Evolutionary conservation across 495 filamentous ascomycete genomes (phyloP).

Genomic region (Neurospora pannonica): DNA sequence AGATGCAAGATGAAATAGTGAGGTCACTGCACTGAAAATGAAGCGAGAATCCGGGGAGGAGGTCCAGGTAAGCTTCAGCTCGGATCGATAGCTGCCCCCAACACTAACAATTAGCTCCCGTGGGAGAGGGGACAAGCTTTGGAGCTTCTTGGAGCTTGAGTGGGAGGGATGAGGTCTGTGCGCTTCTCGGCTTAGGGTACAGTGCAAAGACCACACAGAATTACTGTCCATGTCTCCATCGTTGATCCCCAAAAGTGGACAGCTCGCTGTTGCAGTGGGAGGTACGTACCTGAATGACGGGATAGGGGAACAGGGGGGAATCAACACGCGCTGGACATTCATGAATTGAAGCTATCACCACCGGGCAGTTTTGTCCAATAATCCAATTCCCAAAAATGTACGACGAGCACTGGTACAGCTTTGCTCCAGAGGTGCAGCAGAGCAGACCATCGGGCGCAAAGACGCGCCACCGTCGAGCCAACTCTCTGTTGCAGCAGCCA

Average conservation of each 20-base stretch:
- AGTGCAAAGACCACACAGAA: background rate
- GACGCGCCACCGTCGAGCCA: conserved; percentile 44
- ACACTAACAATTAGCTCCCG: background rate
- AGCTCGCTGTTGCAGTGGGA: background rate
- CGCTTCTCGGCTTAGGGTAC: background rate
- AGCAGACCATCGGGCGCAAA: conserved; percentile 25
- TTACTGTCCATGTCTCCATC: background rate
- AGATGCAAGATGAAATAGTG: background rate
- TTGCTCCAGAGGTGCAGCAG: conserved; percentile 40
- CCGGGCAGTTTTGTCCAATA: background rate
- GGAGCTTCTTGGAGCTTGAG: background rate
- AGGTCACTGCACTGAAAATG: background rate
- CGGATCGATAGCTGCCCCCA: background rate
- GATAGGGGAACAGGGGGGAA: background rate
- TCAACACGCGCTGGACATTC: background rate
- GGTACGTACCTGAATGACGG: background rate
- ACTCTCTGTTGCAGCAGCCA: conserved; percentile 59
- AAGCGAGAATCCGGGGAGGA: background rate
- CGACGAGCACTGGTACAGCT: conserved; percentile 66
- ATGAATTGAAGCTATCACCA: background rate
- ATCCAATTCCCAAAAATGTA: conserved; percentile 42
- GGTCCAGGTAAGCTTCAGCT: background rate
- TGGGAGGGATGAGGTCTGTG: background rate
- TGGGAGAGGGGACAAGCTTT: background rate
- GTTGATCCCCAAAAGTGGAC: background rate